Base-by-base conservation (phyloP, 805 yeast genomes). In the Suhomyces faveliae region DNA sequence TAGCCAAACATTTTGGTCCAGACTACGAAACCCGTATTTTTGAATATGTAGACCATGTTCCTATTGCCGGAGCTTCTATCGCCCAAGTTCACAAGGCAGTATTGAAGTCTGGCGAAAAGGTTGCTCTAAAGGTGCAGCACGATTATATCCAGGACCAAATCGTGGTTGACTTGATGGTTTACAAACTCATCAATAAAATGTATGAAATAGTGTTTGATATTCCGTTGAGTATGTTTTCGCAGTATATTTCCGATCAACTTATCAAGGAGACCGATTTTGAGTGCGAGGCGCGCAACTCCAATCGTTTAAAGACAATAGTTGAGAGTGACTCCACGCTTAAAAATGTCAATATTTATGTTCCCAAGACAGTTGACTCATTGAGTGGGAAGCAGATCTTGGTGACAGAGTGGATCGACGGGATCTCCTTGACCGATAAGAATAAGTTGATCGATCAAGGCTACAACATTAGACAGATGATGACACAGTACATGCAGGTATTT, bases 391-490 rank as follows among this genome's bases (percentile, higher is more conserved):
- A 80, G 42, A 81, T 87, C 2, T 62, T 87, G 39, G 75, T 81
- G 10, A 76, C 83, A 21, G 94, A 87, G 63, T 87, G 91, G 90
- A 83, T 87, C 42, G 87, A 87, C 30, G 94, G 91, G 21, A 77
- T 79, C 13, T 64, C 85, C 0, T 63, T 87, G 48, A 66, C 76
- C n/a, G 70, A 76, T 48, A 72, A 71, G 44, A 66, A 73, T 19
- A 67, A 61, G 23, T 62, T 87, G 19, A 56, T 67, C 27, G 66
- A 66, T 9, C 59, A 62, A 10, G 70, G 72, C 1, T 77, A 62
- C 56, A 66, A 78, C 54, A 57, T 73, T 25, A 50, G 63, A 15
- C 51, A 58, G 19, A 66, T 81, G n/a, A 71, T 84, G 78, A 62
- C 67, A 15, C 77, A 73, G 49, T 77, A 84, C 53, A 66, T 81